A percentile compares a stretch with the other conserved stretches of the same genome.
Conservation (phyloP, 176 grass and related monocot species). For the Aegilops bicornis region DNA sequence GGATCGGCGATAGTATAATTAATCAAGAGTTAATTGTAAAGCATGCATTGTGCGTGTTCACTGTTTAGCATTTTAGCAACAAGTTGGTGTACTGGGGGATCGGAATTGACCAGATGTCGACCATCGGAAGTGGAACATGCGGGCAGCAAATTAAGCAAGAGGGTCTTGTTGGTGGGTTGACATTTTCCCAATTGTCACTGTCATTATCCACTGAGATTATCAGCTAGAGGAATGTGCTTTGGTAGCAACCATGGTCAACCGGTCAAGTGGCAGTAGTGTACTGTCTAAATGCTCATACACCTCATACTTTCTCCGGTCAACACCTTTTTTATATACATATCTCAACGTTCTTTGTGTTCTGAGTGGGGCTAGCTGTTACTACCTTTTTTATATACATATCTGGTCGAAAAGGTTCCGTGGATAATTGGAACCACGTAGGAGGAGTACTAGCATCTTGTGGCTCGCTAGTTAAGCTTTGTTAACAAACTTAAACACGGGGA, state of each 20-base stretch:
- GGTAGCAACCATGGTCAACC: not conserved
- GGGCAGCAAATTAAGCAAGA: not conserved
- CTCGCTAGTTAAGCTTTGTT: not conserved
- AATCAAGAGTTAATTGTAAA: not conserved
- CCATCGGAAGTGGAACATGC: not conserved
- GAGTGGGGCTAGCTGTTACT: conserved; percentile 6
- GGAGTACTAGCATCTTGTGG: not conserved
- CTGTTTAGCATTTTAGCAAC: not conserved
- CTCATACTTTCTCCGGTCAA: not conserved
- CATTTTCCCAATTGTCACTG: not conserved
- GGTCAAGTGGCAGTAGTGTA: not conserved
- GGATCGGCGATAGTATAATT: too few relatives aligned
- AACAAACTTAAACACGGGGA: not conserved
- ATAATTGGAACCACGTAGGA: conserved; percentile 3
- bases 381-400: too few relatives aligned
- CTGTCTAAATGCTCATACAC: not conserved
- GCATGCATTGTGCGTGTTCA: not conserved
- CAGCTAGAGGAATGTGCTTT: not conserved
- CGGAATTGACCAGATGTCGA: not conserved
- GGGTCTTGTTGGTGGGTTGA: not conserved
- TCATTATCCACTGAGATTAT: not conserved
- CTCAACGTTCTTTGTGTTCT: not conserved
- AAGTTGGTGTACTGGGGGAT: not conserved
- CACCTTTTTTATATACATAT: not conserved
- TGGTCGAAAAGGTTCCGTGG: not conserved